These are phyloP conservation scores for Poteriospumella lacustris DNA, from an alignment of 108 stramenopile genomes.

Conservation along the genomic window DNA sequence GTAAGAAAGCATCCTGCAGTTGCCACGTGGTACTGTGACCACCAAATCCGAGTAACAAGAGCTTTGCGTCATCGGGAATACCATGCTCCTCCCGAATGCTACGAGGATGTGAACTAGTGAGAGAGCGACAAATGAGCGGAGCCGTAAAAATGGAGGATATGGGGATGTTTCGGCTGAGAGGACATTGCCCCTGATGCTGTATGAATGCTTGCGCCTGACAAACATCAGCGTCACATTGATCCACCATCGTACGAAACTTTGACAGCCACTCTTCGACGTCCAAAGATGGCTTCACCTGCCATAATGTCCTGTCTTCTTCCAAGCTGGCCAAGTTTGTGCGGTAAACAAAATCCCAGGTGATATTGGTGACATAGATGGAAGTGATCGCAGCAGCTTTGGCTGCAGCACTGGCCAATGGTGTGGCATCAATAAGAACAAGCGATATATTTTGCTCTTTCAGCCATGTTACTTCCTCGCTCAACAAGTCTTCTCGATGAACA, in stretches of 20 bases:
- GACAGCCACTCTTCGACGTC: too few species aligned
- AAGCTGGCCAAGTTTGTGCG: neutral
- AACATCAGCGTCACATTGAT: neutral
- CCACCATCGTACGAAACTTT: conserved; percentile 6
- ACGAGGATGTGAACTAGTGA: too few species aligned
- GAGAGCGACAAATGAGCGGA: neutral
- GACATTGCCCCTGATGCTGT: neutral
- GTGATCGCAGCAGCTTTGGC: neutral
- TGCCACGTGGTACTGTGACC: neutral
- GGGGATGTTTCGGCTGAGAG: too few species aligned
- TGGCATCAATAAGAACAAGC: neutral
- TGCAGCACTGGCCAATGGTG: neutral
- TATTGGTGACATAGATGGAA: neutral
- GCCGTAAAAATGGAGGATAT: conserved; percentile 11
- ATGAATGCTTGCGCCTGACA: neutral
- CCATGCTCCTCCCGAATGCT: neutral
- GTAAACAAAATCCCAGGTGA: conserved; percentile 24
- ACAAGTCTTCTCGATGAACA: neutral
- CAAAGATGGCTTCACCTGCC: too few species aligned
- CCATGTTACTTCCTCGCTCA: neutral
- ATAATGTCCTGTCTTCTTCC: neutral
- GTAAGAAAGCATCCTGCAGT: neutral
- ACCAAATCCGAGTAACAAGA: conserved; percentile 13
- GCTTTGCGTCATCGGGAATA: neutral
- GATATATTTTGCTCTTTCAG: neutral